phyloP scores from a whole-genome alignment of 345 rosid species.

The Bruguiera parviflora region DNA sequence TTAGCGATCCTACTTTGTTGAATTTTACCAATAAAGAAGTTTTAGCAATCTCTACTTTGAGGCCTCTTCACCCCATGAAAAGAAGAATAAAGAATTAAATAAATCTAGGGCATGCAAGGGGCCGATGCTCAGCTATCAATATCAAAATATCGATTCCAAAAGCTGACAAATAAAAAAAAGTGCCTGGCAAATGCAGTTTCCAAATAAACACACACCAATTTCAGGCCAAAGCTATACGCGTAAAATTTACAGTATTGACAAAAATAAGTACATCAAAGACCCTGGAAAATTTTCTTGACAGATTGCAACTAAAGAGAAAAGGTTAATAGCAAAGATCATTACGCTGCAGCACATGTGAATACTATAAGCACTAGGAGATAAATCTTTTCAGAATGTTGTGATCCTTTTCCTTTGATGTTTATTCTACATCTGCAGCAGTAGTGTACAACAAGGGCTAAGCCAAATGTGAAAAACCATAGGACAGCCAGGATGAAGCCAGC shows the following conservation, averaged over 20 bases:
- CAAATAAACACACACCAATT: neutral
- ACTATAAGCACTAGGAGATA: constrained; percentile 69
- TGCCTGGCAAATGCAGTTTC: neutral
- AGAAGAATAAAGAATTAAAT: neutral
- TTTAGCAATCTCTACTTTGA: neutral
- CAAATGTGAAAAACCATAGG: constrained; percentile 81
- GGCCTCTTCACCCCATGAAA: neutral
- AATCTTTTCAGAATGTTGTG: constrained; percentile 41
- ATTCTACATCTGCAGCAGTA: constrained; percentile 70
- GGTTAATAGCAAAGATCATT: constrained; percentile 34
- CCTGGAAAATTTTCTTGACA: neutral
- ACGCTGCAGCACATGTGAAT: constrained; percentile 88
- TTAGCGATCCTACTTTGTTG: no score
- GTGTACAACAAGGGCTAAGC: constrained; percentile 61
- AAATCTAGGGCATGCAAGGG: neutral
- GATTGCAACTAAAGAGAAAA: neutral
- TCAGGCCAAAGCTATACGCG: neutral
- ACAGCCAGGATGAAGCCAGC: constrained; percentile 67
- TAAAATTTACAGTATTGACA: neutral
- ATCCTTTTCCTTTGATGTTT: constrained; percentile 46
- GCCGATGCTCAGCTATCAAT: neutral
- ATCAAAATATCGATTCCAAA: neutral
- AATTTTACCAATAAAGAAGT: neutral
- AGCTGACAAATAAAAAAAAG: neutral
- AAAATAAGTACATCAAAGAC: neutral